Evolutionary conservation across 1,284 basidiomycete species (phyloP), one percentile per base, ranked within the genome.

Genomic region (Butyriboletus appendiculatus): DNA sequence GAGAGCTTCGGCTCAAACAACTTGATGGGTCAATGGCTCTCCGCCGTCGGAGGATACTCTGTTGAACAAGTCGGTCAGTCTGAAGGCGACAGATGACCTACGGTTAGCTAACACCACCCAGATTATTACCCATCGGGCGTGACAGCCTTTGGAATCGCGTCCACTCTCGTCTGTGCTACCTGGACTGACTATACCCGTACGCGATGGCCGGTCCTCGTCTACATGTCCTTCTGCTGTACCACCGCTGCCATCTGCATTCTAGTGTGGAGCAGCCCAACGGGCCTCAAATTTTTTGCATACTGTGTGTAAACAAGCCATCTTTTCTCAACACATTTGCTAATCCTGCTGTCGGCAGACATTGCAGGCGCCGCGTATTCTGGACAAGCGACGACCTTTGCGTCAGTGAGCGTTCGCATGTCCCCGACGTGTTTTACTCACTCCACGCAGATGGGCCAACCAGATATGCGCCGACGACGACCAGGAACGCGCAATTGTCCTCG

Each of bases 21-120:
- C 66, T 69, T 89, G 35, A 89, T 89, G 86, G 85, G 86, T 10
- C 86, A 89, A 62, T 90, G 85, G 84, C 75, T 89, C 49, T 83
- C 84, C 61, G 76, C 81, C 11, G 76, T 81, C 16, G 81, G 82
- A 10, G 81, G 81, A 1, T 86, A 81, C 65, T 78, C 80, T 14
- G 78, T 86, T 4, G 81, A 84, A 58, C 82, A 86, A 66, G 78
- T 80, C 18, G 81, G 82, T 80, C 47, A 51, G 71, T 54, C 40
- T 45, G 26, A 43, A 32, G 12, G 12, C 7, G 26, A 48, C 42
- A 34, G 32, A n/a, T 37, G 38, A 2, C 2, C 20, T 7, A 4
- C 16, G 9, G 37, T 24, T 9, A 4, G 33, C 43, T 53, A 3
- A 63, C 43, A 16, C 42, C 9, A 33, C 11, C 4, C 58, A 81